Evolutionary conservation across 106 monocot species (phyloP).

Genomic region (Alisma plantagoaquatica): DNA sequence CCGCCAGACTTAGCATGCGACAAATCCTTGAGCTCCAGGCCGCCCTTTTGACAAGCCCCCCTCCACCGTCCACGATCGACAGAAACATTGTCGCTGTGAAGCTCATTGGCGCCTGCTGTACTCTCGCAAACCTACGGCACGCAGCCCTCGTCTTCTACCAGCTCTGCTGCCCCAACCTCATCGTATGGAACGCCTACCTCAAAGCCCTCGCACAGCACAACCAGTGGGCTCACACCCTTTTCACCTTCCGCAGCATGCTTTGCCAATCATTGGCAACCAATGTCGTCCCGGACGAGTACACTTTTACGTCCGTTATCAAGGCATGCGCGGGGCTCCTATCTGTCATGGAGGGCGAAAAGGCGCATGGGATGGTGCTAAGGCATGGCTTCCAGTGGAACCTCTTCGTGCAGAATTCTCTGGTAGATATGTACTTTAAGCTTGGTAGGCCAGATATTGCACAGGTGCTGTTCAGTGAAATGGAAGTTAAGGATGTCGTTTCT

Average conservation of each 20-base stretch:
- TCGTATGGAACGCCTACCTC: slow-evolving; percentile 29
- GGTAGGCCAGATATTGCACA: slow-evolving; percentile 8
- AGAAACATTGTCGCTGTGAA: slow-evolving; percentile 27
- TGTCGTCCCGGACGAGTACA: slow-evolving; percentile 25
- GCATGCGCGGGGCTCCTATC: slow-evolving; percentile 16
- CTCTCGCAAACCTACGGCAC: slow-evolving; percentile 20
- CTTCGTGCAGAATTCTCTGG: slow-evolving; percentile 29
- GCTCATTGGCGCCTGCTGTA: slow-evolving; percentile 22
- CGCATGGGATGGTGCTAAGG: slow-evolving; percentile 17
- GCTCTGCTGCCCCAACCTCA: slow-evolving; percentile 26
- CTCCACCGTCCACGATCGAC: slow-evolving; percentile 12
- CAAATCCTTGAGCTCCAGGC: slow-evolving; percentile 35
- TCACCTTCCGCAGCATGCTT: slow-evolving; percentile 16
- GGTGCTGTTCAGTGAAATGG: slow-evolving; percentile 34
- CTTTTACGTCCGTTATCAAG: slow-evolving; percentile 38
- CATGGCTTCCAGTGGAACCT: slow-evolving; percentile 21
- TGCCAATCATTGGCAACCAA: background rate
- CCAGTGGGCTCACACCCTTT: slow-evolving; percentile 18
- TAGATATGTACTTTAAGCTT: slow-evolving; percentile 40
- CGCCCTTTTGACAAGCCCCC: slow-evolving; percentile 16
- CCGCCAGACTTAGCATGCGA: slow-evolving; percentile 1
- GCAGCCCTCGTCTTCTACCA: slow-evolving; percentile 23
- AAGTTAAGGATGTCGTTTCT: slow-evolving; percentile 20
- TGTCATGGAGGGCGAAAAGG: slow-evolving; percentile 7
- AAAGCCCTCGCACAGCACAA: slow-evolving; percentile 24